Evolutionary conservation across 164 flowering plant genomes (phyloP).

Genomic region (Chimonanthus salicifolius): DNA sequence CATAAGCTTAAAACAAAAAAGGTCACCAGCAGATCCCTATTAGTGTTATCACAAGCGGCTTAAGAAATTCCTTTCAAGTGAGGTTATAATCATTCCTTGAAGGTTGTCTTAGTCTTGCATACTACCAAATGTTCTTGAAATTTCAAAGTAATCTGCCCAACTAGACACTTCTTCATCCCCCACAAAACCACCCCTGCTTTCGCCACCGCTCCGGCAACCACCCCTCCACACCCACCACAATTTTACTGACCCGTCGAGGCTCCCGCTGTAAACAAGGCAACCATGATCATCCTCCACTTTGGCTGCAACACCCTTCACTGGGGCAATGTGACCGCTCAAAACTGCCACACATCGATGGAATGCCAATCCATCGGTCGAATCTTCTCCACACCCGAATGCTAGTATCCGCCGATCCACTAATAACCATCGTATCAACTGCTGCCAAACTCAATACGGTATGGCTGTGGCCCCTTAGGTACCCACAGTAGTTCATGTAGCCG

Average conservation of each 20-base stretch:
- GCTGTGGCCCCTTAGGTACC: constrained; percentile 3
- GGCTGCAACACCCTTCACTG: background rate
- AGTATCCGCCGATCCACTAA: constrained; percentile 5
- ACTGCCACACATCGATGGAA: background rate
- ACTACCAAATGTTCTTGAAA: background rate
- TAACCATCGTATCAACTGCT: background rate
- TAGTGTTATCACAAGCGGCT: too few relatives aligned
- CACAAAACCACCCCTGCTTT: background rate
- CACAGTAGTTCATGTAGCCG: constrained; percentile 1
- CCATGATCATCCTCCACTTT: constrained; percentile 4
- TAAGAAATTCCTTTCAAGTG: too few relatives aligned
- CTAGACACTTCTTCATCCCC: background rate
- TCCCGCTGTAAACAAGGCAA: constrained; percentile 6
- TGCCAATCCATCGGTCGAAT: background rate
- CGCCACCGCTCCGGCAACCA: background rate
- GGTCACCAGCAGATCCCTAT: too few relatives aligned
- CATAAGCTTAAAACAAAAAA: too few relatives aligned
- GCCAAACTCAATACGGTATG: constrained; percentile 1
- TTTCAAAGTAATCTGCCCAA: constrained; percentile 12
- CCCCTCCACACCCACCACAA: constrained; percentile 4
- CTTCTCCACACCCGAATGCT: constrained; percentile 6
- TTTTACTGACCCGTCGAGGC: constrained; percentile 1
- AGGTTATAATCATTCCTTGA: too few relatives aligned
- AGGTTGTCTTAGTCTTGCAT: background rate
- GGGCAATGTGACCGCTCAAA: constrained; percentile 1